Percentiles rank a stretch among this genome's conserved stretches.
Evolutionary conservation across 257 asterid species (phyloP).

Genomic region (Ballota nigra): DNA sequence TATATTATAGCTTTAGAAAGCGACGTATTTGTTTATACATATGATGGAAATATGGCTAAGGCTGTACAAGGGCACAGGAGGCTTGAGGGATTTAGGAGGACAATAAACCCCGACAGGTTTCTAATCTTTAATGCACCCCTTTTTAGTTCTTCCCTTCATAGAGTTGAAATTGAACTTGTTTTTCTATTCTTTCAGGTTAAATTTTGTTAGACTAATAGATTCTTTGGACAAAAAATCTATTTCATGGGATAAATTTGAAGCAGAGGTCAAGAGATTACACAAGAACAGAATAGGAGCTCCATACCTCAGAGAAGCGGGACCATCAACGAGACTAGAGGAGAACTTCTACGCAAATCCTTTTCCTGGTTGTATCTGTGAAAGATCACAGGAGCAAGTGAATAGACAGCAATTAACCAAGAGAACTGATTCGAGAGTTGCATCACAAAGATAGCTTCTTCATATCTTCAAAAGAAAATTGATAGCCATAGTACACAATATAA

Average conservation of each 20-base stretch:
- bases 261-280: conserved; percentile 48
- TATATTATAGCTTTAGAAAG: conserved; percentile 63
- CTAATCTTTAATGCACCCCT: not conserved
- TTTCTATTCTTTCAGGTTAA: conserved; percentile 36
- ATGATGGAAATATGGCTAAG: conserved; percentile 78
- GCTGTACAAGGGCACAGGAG: conserved; percentile 72
- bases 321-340: conserved; percentile 50
- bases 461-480: not conserved
- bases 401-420: conserved; percentile 20
- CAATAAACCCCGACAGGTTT: conserved; percentile 65
- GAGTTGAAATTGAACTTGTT: not conserved
- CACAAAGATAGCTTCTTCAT: conserved; percentile 11
- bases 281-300: conserved; percentile 54
- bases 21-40: conserved; percentile 58
- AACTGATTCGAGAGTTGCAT: conserved; percentile 16
- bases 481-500: not conserved
- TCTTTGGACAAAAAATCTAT: conserved; percentile 40
- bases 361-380: conserved; percentile 60
- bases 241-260: conserved; percentile 44
- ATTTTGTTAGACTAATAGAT: conserved; percentile 50
- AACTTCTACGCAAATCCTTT: conserved; percentile 66
- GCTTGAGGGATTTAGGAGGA: conserved; percentile 54
- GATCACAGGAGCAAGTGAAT: conserved; percentile 22
- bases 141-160: not conserved
- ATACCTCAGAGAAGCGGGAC: conserved; percentile 38